Evolutionary conservation across 176 grass and related monocot genomes (phyloP).

Genomic region (Secale cereale): DNA sequence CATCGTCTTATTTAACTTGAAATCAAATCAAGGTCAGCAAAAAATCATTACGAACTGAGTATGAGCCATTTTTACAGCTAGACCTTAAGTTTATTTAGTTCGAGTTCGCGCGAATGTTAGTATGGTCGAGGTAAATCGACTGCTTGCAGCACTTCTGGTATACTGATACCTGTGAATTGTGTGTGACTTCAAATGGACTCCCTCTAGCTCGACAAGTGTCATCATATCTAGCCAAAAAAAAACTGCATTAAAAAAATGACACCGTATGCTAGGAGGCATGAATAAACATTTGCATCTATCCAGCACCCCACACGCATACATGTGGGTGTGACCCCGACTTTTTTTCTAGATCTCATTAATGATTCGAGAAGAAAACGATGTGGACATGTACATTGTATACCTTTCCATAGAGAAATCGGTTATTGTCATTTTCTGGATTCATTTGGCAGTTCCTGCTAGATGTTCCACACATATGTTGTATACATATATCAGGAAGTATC

Average conservation of each 20-base stretch:
- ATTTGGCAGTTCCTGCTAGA: neutral
- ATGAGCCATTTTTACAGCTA: too few species aligned
- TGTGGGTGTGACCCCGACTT: neutral
- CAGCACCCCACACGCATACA: neutral
- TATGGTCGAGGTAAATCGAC: too few species aligned
- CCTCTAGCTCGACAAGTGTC: slow-evolving; percentile 22
- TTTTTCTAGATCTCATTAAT: neutral
- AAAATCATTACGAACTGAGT: too few species aligned
- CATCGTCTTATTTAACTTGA: too few species aligned
- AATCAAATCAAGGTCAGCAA: too few species aligned
- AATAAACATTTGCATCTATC: neutral
- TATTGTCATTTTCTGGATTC: neutral
- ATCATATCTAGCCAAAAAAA: neutral
- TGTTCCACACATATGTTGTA: neutral
- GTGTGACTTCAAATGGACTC: neutral
- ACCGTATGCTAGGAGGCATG: neutral
- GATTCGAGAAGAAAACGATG: neutral
- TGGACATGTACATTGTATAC: neutral
- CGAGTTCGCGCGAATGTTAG: too few species aligned
- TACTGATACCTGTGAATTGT: neutral
- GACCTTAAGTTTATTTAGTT: too few species aligned
- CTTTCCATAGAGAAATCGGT: neutral
- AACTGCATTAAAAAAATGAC: neutral
- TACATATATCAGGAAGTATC: neutral
- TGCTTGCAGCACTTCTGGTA: too few species aligned